Percentiles rank a stretch among this genome's conserved stretches.
These are phyloP conservation scores for Agaricus blazei DNA, from an alignment of 768 basidiomycete species.

Conservation along the genomic window DNA sequence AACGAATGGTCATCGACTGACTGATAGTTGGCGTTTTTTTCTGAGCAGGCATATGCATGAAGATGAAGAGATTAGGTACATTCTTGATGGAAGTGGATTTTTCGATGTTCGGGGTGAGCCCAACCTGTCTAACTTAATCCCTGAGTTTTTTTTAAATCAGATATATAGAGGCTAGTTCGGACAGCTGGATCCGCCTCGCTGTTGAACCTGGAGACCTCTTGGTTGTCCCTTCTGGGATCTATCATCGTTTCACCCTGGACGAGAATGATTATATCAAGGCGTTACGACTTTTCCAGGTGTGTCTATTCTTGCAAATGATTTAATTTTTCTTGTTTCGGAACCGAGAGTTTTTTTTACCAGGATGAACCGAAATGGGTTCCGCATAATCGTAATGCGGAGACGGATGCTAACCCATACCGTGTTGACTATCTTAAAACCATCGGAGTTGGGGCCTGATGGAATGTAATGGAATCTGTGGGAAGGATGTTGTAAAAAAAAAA, in stretches of 20 bases:
- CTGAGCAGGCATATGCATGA: slow-evolving; percentile 80
- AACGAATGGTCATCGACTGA: neutral
- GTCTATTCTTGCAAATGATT: neutral
- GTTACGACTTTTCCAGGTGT: slow-evolving; percentile 80
- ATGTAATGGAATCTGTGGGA: neutral
- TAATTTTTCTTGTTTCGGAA: neutral
- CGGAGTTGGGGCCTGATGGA: slow-evolving; percentile 30
- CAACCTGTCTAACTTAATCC: neutral
- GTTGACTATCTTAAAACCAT: slow-evolving; percentile 54
- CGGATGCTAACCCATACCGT: slow-evolving; percentile 63
- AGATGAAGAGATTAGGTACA: slow-evolving; percentile 92
- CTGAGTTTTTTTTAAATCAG: neutral
- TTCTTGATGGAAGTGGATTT: slow-evolving; percentile 82
- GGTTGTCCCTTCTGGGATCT: slow-evolving; percentile 86
- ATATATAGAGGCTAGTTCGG: slow-evolving; percentile 50
- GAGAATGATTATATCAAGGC: slow-evolving; percentile 67
- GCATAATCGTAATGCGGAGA: slow-evolving; percentile 54
- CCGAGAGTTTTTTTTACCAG: slow-evolving; percentile 29
- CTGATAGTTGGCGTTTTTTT: neutral
- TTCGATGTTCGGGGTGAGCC: slow-evolving; percentile 83
- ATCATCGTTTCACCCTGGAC: slow-evolving; percentile 93
- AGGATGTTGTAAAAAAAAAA: no score
- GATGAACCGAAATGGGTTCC: slow-evolving; percentile 92
- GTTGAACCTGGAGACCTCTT: slow-evolving; percentile 78
- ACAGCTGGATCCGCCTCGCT: slow-evolving; percentile 79